These are phyloP conservation scores for Murraya koenigii DNA, from an alignment of 345 rosid species.

Conservation along the genomic window DNA sequence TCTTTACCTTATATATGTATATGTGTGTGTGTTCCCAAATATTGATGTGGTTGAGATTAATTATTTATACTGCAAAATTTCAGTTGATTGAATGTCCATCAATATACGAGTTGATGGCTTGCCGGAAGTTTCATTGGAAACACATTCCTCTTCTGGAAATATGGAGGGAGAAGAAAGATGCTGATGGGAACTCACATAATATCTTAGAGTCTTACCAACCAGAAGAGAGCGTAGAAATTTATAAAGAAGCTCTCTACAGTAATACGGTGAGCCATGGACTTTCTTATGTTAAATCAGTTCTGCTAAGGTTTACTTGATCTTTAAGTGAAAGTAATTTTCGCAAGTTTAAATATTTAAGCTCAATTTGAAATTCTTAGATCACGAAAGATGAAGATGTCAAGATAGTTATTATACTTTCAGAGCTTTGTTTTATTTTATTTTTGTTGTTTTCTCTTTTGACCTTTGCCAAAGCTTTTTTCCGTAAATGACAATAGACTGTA, in stretches of 20 bases:
- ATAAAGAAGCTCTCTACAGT: conserved; percentile 61
- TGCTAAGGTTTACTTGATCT: neutral
- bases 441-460: neutral
- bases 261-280: conserved; percentile 55
- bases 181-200: conserved; percentile 39
- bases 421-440: neutral
- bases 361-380: neutral
- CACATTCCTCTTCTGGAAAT: conserved; percentile 46
- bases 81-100: conserved; percentile 73
- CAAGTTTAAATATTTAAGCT: neutral
- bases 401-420: neutral
- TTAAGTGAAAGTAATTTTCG: neutral
- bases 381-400: neutral
- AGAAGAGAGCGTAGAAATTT: conserved; percentile 53
- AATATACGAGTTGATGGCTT: conserved; percentile 55
- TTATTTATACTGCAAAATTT: conserved; percentile 12
- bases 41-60: neutral
- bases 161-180: conserved; percentile 45
- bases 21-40: neutral
- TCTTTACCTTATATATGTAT: neutral
- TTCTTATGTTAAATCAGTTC: conserved; percentile 1
- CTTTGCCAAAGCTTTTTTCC: neutral
- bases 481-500: neutral
- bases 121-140: conserved; percentile 47
- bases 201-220: conserved; percentile 68